Percentiles rank a stretch among this genome's conserved stretches.
These are phyloP conservation scores for Sechiopsis laciniata DNA, from an alignment of 306 rosid species.

Conservation along the genomic window DNA sequence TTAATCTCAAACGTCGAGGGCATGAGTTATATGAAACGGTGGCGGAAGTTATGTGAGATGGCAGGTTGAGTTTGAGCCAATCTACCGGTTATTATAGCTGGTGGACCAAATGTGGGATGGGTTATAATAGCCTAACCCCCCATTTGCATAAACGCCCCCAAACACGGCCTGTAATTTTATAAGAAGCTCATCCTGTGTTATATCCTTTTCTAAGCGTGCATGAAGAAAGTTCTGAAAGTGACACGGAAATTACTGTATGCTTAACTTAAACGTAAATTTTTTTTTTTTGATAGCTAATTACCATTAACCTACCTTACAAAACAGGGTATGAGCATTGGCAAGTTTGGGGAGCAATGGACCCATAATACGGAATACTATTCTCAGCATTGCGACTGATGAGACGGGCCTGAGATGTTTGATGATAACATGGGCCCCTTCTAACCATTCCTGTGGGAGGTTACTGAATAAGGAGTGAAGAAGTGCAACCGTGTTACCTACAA, in stretches of 20 bases:
- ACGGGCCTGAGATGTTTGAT: slow-evolving; percentile 84
- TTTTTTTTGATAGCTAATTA: slow-evolving; percentile 11
- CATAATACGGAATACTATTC: slow-evolving; percentile 92
- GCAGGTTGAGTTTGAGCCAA: too few relatives aligned
- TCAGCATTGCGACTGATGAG: slow-evolving; percentile 87
- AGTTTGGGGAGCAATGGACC: slow-evolving; percentile 94
- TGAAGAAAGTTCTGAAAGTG: background rate
- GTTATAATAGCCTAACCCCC: too few relatives aligned
- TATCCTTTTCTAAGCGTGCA: background rate
- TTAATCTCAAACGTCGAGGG: too few relatives aligned
- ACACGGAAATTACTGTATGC: background rate
- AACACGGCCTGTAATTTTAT: background rate
- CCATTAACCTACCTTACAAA: slow-evolving; percentile 59
- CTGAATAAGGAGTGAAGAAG: slow-evolving; percentile 92
- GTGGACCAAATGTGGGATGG: too few relatives aligned
- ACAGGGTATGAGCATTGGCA: slow-evolving; percentile 79
- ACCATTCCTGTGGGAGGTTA: slow-evolving; percentile 95
- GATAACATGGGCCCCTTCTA: slow-evolving; percentile 69
- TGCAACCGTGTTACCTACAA: slow-evolving; percentile 79
- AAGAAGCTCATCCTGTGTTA: background rate
- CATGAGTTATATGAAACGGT: too few relatives aligned
- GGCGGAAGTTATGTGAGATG: too few relatives aligned
- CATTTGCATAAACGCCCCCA: too few relatives aligned
- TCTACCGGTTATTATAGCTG: too few relatives aligned
- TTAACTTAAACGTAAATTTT: background rate